Base-by-base conservation (phyloP, 1,139 yeast genomes). In the Citeromyces hawaiiensis region DNA sequence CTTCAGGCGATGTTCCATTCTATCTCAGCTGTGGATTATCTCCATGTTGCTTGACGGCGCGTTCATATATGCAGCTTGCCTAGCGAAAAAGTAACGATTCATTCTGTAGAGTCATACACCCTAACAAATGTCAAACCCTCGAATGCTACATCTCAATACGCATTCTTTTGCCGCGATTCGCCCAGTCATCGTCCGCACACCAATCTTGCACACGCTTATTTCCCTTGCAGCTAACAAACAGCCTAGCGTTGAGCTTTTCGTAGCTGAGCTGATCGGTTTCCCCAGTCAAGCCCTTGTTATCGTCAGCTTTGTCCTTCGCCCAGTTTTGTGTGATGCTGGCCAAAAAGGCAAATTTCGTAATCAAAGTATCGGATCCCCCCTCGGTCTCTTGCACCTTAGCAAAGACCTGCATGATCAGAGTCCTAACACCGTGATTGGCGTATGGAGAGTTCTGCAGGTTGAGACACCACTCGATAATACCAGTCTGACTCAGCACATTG, bases 391-490 rank as follows among this genome's bases (percentile, higher is more conserved):
- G 79, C 0, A 81, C 55, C 19, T 61, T 63, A 44, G 64, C 66
- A 3, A 83, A 41, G 10, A 81, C 59, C 29, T 55, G 55, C 39
- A 63, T 53, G 16, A 77, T 57, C 38, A 61, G 53, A 4, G 58
- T 54, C 39, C 63, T 62, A 38, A 75, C 49, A 38, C 60, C 63
- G 36, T 60, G 53, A 36, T 59, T 63, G 19, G 69, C 47, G 46
- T 63, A 73, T 33, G 76, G 76, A 6, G 76, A 64, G 47, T 70
- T 66, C 38, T 62, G 50, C 41, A 82, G 56, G 44, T 76, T 77
- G 51, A 82, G 50, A 2, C 72, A 51, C 78, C 86, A 76, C 49
- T 86, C 96, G 43, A 83, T 57, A 1, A 79, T 68, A 2, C 76
- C 77, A 38, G 62, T 67, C 40, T 60, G 62, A 45, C 68, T 63